These are phyloP conservation scores for Apodospora peruviana DNA, from an alignment of 495 filamentous ascomycete species.

Conservation along the genomic window DNA sequence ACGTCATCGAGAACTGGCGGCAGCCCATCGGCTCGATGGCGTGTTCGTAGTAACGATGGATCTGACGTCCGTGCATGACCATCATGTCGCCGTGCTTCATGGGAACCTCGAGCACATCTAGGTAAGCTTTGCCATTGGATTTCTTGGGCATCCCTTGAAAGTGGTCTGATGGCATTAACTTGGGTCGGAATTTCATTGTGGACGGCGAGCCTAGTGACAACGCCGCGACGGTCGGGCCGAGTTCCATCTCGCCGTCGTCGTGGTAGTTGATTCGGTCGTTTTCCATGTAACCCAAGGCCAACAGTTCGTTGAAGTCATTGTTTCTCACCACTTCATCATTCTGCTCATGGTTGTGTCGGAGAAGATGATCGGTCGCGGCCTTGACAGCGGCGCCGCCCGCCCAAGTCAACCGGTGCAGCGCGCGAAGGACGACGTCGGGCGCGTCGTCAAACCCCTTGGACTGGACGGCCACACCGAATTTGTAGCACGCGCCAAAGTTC, in stretches of 20 bases:
- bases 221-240: conserved; percentile 72
- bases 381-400: conserved; percentile 46
- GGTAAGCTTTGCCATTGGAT: conserved; percentile 19
- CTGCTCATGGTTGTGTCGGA: not conserved
- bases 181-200: conserved; percentile 66
- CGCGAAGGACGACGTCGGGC: conserved; percentile 47
- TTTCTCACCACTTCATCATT: conserved; percentile 14
- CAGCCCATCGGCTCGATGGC: conserved; percentile 49
- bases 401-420: conserved; percentile 61
- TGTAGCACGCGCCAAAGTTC: conserved; percentile 79
- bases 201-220: conserved; percentile 67
- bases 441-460: conserved; percentile 60
- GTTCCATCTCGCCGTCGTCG: conserved; percentile 73
- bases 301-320: conserved; percentile 65
- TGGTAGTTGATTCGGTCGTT: conserved; percentile 68
- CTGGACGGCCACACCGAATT: conserved; percentile 65
- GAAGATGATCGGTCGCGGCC: conserved; percentile 15
- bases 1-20: conserved; percentile 63
- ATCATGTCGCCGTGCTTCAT: conserved; percentile 77
- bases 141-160: conserved; percentile 20
- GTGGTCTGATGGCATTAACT: conserved; percentile 44
- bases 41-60: conserved; percentile 77
- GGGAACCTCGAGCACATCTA: conserved; percentile 27
- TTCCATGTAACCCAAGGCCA: conserved; percentile 72
- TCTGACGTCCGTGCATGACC: conserved; percentile 68